Conservation (phyloP, 1,284 basidiomycete genomes). For the Leccinum subrobustum region DNA sequence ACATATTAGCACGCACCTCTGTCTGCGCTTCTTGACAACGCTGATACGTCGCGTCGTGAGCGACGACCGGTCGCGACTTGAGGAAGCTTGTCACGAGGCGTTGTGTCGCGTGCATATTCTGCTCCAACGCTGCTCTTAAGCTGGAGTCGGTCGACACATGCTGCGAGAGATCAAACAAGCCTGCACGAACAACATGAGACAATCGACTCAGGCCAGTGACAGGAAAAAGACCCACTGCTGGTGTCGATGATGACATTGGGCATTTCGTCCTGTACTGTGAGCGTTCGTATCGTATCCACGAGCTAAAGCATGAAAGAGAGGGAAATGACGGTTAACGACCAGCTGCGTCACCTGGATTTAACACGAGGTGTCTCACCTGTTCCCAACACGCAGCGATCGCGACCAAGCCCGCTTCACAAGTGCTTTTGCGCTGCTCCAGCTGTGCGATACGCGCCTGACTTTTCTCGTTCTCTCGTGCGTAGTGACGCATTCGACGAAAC, state of each 20-base stretch:
- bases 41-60: slow-evolving; percentile 36
- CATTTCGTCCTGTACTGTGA: slow-evolving; percentile 57
- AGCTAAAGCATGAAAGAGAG: slow-evolving; percentile 43
- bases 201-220: background rate
- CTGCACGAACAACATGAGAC: slow-evolving; percentile 16
- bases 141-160: slow-evolving; percentile 50
- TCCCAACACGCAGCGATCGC: slow-evolving; percentile 89
- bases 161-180: slow-evolving; percentile 52
- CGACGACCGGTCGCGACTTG: slow-evolving; percentile 37
- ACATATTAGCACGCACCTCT: slow-evolving; percentile 44
- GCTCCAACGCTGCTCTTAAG: slow-evolving; percentile 49
- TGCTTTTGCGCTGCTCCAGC: slow-evolving; percentile 70
- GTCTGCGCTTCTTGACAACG: slow-evolving; percentile 56
- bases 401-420: slow-evolving; percentile 76
- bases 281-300: slow-evolving; percentile 62
- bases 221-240: slow-evolving; percentile 37
- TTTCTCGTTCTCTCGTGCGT: slow-evolving; percentile 78
- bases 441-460: slow-evolving; percentile 67
- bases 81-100: slow-evolving; percentile 61
- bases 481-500: slow-evolving; percentile 88
- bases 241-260: slow-evolving; percentile 44
- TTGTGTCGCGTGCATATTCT: slow-evolving; percentile 58
- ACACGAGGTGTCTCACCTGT: slow-evolving; percentile 55
- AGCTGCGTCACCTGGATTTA: slow-evolving; percentile 1
- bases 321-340: background rate